phyloP scores from a whole-genome alignment of 225 moss, liverwort and hornwort genomes.

The Bryoerythrophyllum caledonicum region DNA sequence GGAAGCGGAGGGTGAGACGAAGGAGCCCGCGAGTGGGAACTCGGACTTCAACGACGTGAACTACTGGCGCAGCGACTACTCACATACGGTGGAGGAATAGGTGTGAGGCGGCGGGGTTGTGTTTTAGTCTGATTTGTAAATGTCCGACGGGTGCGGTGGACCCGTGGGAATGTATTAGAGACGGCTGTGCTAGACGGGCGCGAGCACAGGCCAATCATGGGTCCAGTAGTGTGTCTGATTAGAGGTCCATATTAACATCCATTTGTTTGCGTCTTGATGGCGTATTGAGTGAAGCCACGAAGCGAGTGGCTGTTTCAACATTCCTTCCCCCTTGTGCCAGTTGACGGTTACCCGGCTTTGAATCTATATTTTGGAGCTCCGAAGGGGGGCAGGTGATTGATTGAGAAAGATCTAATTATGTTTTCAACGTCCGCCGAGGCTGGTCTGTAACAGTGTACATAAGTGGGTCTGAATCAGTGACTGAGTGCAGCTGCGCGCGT shows the following conservation, averaged over 20 bases:
- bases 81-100: slow-evolving; percentile 68
- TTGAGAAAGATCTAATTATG: slow-evolving; percentile 34
- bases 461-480: slow-evolving; percentile 24
- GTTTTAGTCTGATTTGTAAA: slow-evolving; percentile 55
- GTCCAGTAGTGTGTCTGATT: slow-evolving; percentile 45
- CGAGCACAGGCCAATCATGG: slow-evolving; percentile 37
- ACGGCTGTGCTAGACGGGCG: slow-evolving; percentile 21
- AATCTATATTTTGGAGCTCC: slow-evolving; percentile 16
- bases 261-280: slow-evolving; percentile 52
- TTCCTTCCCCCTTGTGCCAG: slow-evolving; percentile 34
- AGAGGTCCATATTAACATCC: slow-evolving; percentile 39
- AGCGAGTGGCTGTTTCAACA: slow-evolving; percentile 31
- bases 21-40: slow-evolving; percentile 51
- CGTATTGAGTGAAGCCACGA: slow-evolving; percentile 35
- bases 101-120: slow-evolving; percentile 35
- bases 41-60: slow-evolving; percentile 87
- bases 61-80: slow-evolving; percentile 89
- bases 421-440: slow-evolving; percentile 27
- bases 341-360: slow-evolving; percentile 18
- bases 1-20: slow-evolving; percentile 35
- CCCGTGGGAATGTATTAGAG: slow-evolving; percentile 43
- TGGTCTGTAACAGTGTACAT: slow-evolving; percentile 38
- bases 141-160: slow-evolving; percentile 28
- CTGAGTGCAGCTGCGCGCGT: slow-evolving; percentile 22
- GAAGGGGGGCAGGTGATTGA: slow-evolving; percentile 38